Evolutionary conservation across 768 basidiomycete genomes (phyloP), one percentile per base, ranked within the genome.

Genomic region (Mycena kentingensis): DNA sequence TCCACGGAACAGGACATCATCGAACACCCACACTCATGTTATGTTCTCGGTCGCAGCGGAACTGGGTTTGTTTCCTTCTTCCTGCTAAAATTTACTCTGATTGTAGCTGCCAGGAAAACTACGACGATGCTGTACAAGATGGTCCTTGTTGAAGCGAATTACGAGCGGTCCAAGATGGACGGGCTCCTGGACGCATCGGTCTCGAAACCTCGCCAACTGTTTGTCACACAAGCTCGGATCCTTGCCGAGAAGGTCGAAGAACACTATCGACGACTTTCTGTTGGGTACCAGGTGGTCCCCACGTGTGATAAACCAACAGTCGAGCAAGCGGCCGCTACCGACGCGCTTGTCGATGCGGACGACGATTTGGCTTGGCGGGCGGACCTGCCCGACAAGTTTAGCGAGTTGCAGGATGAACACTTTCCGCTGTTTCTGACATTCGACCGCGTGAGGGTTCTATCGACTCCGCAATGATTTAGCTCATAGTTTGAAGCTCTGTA

Each of bases 51-150:
- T 0, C 73, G 88, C 22, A 88, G 87, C 60, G 88, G 88, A 3
- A 89, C 88, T 0, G 88, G 87, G 87, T 87, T 58, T 12, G 75
- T 49, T 10, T 60, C 49, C 0, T 3, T 41, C 49, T 41, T 6
- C 36, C 5, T 3, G 29, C 10, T 38, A 31, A 21, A 8, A 1
- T 3, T 31, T 27, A n/a, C 27, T 24, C 13, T 12, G 6, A 22
- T 19, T 18, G 7, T 25, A 2, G 21, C 3, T 13, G 34, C 13
- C 26, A 54, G 44, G 2, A 55, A 54, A 49, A 52, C 47, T 0
- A 89, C 88, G 0, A 84, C 86, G 0, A 87, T 89, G 77, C 70
- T 90, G 1, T 86, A 84, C 71, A 88, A 87, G 65, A 88, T 90
- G 78, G 72, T 88, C 2, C 77, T 79, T 1, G 80, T 87, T 7